Percentiles rank a stretch among this genome's conserved stretches.
These are phyloP conservation scores for Grosmannia huntii DNA, from an alignment of 2,329 filamentous ascomycete genomes.

Conservation along the genomic window DNA sequence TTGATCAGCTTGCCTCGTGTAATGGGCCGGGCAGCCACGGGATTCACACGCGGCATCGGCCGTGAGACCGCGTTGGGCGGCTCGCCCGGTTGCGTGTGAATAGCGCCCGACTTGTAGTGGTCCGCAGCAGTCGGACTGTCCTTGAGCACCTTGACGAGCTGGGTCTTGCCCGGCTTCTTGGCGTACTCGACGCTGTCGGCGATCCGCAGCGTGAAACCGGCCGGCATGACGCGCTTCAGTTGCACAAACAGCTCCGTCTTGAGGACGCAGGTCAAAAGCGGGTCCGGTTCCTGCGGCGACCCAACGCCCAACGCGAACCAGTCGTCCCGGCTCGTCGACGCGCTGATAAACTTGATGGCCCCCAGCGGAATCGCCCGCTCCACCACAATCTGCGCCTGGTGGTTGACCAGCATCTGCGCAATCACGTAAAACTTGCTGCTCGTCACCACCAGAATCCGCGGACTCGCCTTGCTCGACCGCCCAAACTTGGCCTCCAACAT, in stretches of 20 bases:
- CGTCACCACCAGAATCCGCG: slow-evolving; percentile 74
- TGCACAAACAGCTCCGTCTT: slow-evolving; percentile 98
- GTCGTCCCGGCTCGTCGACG: slow-evolving; percentile 76
- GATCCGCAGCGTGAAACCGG: slow-evolving; percentile 71
- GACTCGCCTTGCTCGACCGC: slow-evolving; percentile 84
- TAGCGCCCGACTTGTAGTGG: slow-evolving; percentile 83
- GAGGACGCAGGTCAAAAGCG: slow-evolving; percentile 83
- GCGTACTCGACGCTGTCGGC: slow-evolving; percentile 83
- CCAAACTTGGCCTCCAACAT: slow-evolving; percentile 89
- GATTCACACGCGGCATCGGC: slow-evolving; percentile 78
- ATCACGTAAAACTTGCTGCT: slow-evolving; percentile 81
- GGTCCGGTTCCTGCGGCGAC: slow-evolving; percentile 84
- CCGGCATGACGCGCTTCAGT: slow-evolving; percentile 66
- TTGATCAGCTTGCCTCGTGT: slow-evolving; percentile 87
- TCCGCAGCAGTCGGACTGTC: slow-evolving; percentile 64
- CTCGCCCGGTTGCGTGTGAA: slow-evolving; percentile 80
- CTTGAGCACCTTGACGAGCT: slow-evolving; percentile 78
- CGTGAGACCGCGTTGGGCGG: slow-evolving; percentile 68
- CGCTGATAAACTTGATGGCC: slow-evolving; percentile 75
- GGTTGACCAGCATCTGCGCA: slow-evolving; percentile 69
- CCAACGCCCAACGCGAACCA: slow-evolving; percentile 91
- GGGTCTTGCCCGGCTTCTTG: slow-evolving; percentile 92
- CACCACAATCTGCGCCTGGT: slow-evolving; percentile 65
- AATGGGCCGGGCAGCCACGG: slow-evolving; percentile 77
- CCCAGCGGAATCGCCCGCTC: slow-evolving; percentile 76